Evolutionary conservation across 805 yeast species (phyloP).

Genomic region (Wickerhamomyces chaumierensis): DNA sequence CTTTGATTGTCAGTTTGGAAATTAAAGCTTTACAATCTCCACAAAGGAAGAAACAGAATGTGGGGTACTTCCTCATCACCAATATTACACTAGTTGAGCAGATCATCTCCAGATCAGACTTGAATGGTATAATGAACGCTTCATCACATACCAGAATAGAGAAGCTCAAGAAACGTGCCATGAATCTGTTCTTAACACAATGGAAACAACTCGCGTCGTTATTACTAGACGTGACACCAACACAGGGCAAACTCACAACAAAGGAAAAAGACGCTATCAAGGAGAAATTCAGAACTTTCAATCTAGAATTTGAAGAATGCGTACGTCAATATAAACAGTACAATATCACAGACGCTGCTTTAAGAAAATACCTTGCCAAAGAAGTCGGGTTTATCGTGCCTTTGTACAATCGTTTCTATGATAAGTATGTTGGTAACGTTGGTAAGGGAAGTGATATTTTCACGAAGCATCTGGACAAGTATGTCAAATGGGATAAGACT

Average conservation of each 20-base stretch:
- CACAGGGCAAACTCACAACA: constrained; percentile 38
- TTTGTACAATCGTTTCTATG: constrained; percentile 75
- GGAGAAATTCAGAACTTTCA: constrained; percentile 75
- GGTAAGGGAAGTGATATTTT: constrained; percentile 28
- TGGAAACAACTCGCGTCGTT: constrained; percentile 76
- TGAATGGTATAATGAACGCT: constrained; percentile 43
- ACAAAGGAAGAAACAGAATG: constrained; percentile 22
- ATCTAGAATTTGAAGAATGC: constrained; percentile 72
- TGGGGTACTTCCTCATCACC: constrained; percentile 64
- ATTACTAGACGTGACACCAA: constrained; percentile 71
- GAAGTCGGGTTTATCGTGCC: constrained; percentile 75
- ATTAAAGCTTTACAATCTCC: constrained; percentile 32
- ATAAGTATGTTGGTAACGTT: constrained; percentile 57
- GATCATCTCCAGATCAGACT: constrained; percentile 47
- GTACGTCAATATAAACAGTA: constrained; percentile 53
- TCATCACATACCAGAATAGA: constrained; percentile 54
- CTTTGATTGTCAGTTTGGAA: constrained; percentile 55
- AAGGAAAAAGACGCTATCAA: constrained; percentile 75
- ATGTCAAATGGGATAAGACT: constrained; percentile 50
- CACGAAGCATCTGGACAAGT: constrained; percentile 59
- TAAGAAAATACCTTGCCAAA: constrained; percentile 50
- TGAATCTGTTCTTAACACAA: constrained; percentile 57
- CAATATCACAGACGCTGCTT: constrained; percentile 52
- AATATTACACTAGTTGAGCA: constrained; percentile 70
- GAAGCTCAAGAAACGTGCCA: constrained; percentile 59